Conservation (phyloP, 495 filamentous ascomycete genomes). For the Staphylotrichum tortipilum region DNA sequence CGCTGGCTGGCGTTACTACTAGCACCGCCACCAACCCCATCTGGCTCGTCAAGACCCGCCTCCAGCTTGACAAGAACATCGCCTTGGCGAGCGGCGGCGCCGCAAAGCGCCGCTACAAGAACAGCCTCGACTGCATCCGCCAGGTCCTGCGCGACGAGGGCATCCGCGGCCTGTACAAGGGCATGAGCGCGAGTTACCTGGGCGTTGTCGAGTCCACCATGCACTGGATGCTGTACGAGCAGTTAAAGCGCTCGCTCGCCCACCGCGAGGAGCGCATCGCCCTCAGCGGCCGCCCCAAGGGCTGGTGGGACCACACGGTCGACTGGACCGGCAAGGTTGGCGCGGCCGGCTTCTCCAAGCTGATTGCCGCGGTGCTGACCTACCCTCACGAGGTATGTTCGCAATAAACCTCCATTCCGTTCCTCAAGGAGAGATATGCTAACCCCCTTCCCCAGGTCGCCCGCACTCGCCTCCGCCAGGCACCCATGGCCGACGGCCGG, state of each 20-base stretch:
- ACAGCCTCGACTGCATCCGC: slow-evolving; percentile 69
- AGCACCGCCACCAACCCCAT: slow-evolving; percentile 86
- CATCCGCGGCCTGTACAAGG: slow-evolving; percentile 68
- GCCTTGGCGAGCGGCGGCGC: slow-evolving; percentile 40
- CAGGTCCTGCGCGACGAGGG: slow-evolving; percentile 74
- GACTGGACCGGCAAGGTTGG: slow-evolving; percentile 61
- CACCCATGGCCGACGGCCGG: slow-evolving; percentile 60
- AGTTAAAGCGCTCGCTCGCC: slow-evolving; percentile 60
- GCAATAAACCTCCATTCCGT: background rate
- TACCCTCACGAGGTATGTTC: slow-evolving; percentile 82
- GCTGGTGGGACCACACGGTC: slow-evolving; percentile 54
- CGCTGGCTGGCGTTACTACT: slow-evolving; percentile 66
- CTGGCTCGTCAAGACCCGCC: slow-evolving; percentile 82
- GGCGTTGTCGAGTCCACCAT: slow-evolving; percentile 78
- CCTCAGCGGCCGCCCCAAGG: slow-evolving; percentile 46
- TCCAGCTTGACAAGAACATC: slow-evolving; percentile 73
- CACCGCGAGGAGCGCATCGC: slow-evolving; percentile 47
- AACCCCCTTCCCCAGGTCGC: slow-evolving; percentile 48
- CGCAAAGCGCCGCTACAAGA: slow-evolving; percentile 59
- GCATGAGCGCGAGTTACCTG: slow-evolving; percentile 78
- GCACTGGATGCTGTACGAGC: slow-evolving; percentile 83
- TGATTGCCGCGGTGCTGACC: slow-evolving; percentile 67
- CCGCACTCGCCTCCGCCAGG: slow-evolving; percentile 71
- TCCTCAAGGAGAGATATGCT: background rate
- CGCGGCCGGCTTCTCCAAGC: slow-evolving; percentile 73